These are phyloP conservation scores for Hypomyces perniciosus DNA, from an alignment of 2,329 filamentous ascomycete species.

Conservation along the genomic window DNA sequence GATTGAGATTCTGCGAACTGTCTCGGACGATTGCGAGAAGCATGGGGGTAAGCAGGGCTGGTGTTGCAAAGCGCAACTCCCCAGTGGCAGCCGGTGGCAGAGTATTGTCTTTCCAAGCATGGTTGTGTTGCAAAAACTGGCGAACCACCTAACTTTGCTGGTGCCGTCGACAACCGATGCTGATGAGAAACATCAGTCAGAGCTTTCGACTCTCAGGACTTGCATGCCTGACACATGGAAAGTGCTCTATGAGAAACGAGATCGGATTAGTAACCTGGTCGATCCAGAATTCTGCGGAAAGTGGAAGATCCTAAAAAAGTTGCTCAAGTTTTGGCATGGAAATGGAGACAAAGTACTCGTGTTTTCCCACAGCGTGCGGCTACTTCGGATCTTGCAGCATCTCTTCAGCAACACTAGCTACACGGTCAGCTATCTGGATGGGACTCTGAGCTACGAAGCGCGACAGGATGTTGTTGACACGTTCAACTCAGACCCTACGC, in stretches of 20 bases:
- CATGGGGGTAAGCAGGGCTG: conserved; percentile 64
- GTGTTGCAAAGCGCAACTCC: conserved; percentile 64
- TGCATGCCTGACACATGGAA: conserved; percentile 73
- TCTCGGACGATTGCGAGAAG: conserved; percentile 60
- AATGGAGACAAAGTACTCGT: conserved; percentile 92
- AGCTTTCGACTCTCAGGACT: conserved; percentile 65
- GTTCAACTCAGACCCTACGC: conserved; percentile 80
- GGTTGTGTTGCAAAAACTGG: conserved; percentile 74
- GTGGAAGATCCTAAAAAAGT: conserved; percentile 83
- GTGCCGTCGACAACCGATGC: conserved; percentile 62
- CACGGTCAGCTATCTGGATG: conserved; percentile 86
- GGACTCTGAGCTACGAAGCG: conserved; percentile 75
- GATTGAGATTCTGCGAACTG: conserved; percentile 60
- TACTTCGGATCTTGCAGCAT: conserved; percentile 77
- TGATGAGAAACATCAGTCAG: conserved; percentile 69
- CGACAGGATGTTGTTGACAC: conserved; percentile 77
- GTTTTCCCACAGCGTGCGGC: conserved; percentile 84
- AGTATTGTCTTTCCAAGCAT: conserved; percentile 80
- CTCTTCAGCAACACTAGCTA: conserved; percentile 86
- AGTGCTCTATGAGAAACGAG: conserved; percentile 64
- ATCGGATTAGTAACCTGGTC: conserved; percentile 73
- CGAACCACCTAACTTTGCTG: conserved; percentile 86
- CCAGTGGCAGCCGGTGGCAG: conserved; percentile 63
- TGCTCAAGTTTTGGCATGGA: conserved; percentile 83
- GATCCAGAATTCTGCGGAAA: conserved; percentile 94